Evolutionary conservation across 768 basidiomycete genomes (phyloP), one percentile per base, ranked within the genome.

Genomic region (Lentinus tigrinus): DNA sequence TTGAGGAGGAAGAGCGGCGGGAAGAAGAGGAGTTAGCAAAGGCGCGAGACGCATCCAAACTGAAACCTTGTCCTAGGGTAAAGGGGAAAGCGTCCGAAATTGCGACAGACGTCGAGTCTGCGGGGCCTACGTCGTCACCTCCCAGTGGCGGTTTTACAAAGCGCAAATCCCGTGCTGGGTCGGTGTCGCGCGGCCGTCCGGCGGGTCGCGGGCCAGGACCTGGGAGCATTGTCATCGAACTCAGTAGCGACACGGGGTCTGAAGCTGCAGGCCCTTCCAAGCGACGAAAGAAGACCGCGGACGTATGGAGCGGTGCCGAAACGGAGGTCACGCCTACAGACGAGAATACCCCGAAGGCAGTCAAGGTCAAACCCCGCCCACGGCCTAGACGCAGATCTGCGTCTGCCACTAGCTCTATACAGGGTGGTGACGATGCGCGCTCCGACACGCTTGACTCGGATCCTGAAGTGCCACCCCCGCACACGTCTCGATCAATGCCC

Each of bases 1-100:
- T 79, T 1, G 75, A 73, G 26, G 73, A 74, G 24, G 77, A 79
- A 63, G 79, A 79, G 50, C 47, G 61, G 10, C 34, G 52, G 17
- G 62, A 65, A 13, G 62, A 65, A 21, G 63, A 54, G 46, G 61
- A 60, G 19, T 38, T 37, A 13, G 55, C 54, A 16, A n/a, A 23
- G 16, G 52, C 21, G 42, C 27, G 27, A 44, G 19, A 40, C 9
- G 42, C 19, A 19, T 10, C 44, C 10, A 37, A 55, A 23, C 14
- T 39, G 21, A 52, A 42, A 28, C 51, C 51, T 17, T 39, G 51
- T 31, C 51, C 51, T 14, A 21, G 51, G 36, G 21, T 24, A 17
- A 39, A 39, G 5, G 50, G 37, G 9, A 47, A 50, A 52, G 34
- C 44, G 10, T 46, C 28, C 0, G 56, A 52, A 8, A 44, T 52